Conservation (phyloP, 116 monocot genomes). For the Papilionanthe hybrid region DNA sequence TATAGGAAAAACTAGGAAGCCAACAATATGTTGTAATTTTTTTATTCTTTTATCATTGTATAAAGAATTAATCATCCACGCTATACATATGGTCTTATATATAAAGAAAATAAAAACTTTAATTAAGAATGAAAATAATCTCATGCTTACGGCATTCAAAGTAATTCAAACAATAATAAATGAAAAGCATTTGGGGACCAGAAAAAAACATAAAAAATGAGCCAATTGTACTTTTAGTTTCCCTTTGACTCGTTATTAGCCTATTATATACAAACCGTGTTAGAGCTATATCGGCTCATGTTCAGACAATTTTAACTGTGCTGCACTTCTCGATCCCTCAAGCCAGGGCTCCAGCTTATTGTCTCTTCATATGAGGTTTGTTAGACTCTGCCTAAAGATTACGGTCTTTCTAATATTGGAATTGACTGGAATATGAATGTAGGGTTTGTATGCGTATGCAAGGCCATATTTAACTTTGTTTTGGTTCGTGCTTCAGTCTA, state of each 20-base stretch:
- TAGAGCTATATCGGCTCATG: background rate
- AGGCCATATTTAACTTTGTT: no score
- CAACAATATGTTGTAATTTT: background rate
- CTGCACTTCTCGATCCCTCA: no score
- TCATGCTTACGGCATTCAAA: background rate
- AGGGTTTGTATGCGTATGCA: no score
- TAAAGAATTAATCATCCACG: background rate
- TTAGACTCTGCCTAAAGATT: no score
- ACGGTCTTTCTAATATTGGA: no score
- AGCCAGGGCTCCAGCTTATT: no score
- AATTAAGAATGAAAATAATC: background rate
- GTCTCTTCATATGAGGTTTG: no score
- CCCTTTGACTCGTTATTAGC: background rate
- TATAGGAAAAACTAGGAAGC: background rate
- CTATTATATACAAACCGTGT: background rate
- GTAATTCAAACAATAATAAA: background rate
- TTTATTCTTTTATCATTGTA: background rate
- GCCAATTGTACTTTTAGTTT: background rate
- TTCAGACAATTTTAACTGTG: background rate
- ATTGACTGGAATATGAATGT: no score
- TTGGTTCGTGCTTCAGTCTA: no score
- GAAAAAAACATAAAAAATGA: background rate
- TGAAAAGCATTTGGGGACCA: background rate
- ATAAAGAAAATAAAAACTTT: background rate
- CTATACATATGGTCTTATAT: background rate